A percentile compares a stretch with the other conserved stretches of the same genome.
Conservation (phyloP, 768 basidiomycete genomes). For the Clathrus columnatus region DNA sequence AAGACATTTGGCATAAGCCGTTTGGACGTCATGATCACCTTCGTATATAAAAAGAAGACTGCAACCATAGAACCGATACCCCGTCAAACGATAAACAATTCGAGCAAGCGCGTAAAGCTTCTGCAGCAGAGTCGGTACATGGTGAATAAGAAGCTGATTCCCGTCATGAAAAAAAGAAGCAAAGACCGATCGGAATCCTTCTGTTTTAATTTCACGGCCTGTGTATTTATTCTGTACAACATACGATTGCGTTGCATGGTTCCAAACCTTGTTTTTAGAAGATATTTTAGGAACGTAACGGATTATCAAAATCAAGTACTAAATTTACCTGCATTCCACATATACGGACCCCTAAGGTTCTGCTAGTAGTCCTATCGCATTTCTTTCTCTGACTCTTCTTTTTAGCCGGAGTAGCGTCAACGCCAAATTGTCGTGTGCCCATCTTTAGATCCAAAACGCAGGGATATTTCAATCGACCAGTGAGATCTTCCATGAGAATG, state of each 20-base stretch:
- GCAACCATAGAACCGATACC: constrained; percentile 98
- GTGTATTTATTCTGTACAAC: constrained; percentile 93
- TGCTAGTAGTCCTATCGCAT: constrained; percentile 92
- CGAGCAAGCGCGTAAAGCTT: constrained; percentile 91
- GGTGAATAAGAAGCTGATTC: constrained; percentile 72
- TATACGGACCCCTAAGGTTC: constrained; percentile 81
- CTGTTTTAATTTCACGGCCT: constrained; percentile 80
- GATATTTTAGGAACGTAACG: constrained; percentile 7
- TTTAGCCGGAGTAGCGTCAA: constrained; percentile 85
- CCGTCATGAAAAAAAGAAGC: constrained; percentile 82
- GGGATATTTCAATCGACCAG: constrained; percentile 80
- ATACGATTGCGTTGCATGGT: constrained; percentile 74
- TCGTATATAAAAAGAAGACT: constrained; percentile 96
- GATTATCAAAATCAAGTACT: background rate
- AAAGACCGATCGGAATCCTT: constrained; percentile 77
- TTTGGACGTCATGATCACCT: constrained; percentile 84
- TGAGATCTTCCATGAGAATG: constrained; percentile 98
- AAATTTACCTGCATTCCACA: constrained; percentile 96
- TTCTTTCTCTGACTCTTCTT: constrained; percentile 99
- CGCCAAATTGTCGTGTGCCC: constrained; percentile 99
- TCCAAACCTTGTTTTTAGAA: constrained; percentile 68
- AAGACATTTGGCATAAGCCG: constrained; percentile 51
- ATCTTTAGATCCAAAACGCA: constrained; percentile 98
- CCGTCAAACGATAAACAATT: constrained; percentile 80
- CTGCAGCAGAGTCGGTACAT: constrained; percentile 84